Conservation (phyloP, 345 rosid genomes). For the Eucalyptus paniculata region DNA sequence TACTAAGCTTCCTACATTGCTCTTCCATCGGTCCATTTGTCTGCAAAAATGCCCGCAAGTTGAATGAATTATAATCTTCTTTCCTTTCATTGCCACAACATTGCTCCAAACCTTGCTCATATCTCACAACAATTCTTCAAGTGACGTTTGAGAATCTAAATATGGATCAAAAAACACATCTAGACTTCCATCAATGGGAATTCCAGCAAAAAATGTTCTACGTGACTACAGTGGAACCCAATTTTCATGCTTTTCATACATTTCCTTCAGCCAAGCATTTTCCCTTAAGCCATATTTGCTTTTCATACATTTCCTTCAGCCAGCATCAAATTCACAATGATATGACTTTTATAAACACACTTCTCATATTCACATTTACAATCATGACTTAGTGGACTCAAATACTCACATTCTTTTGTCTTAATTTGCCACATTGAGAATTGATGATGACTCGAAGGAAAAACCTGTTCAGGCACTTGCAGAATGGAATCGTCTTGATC, state of each 20-base stretch:
- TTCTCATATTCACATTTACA: slow-evolving; percentile 56
- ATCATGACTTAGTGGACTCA: slow-evolving; percentile 17
- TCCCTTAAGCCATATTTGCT: slow-evolving; percentile 42
- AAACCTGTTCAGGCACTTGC: no score
- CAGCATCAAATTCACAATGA: slow-evolving; percentile 38
- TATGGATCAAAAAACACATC: slow-evolving; percentile 52
- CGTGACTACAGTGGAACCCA: slow-evolving; percentile 64
- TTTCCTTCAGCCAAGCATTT: slow-evolving; percentile 53
- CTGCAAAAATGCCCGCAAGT: no score
- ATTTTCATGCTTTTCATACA: slow-evolving; percentile 52
- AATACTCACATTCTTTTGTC: no score
- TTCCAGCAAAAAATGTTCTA: slow-evolving; percentile 56
- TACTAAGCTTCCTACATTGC: slow-evolving; percentile 47
- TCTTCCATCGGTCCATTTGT: no score
- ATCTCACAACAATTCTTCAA: slow-evolving; percentile 39
- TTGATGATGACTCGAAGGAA: no score
- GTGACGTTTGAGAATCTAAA: slow-evolving; percentile 35
- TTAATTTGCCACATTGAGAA: no score
- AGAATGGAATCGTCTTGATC: no score
- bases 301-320: no score
- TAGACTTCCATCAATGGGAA: slow-evolving; percentile 30
- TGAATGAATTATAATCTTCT: no score
- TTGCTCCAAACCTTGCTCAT: slow-evolving; percentile 49
- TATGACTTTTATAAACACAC: slow-evolving; percentile 52
- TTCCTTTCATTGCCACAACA: slow-evolving; percentile 11